These are phyloP conservation scores for Scleroderma citrinum DNA, from an alignment of 768 basidiomycete genomes.

Conservation along the genomic window DNA sequence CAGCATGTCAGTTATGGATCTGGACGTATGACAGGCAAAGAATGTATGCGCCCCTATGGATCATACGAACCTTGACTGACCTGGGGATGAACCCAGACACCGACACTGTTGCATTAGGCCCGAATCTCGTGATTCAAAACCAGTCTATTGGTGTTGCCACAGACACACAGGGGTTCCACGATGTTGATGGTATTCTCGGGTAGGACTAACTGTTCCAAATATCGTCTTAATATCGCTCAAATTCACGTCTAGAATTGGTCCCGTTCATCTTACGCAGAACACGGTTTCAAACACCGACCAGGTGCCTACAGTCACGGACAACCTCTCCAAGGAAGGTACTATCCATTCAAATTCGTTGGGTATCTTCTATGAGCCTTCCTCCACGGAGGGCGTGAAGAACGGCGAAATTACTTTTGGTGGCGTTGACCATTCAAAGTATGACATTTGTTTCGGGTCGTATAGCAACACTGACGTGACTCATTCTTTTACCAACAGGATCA, in stretches of 20 bases:
- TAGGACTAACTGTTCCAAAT: conserved; percentile 8
- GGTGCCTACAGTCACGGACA: conserved; percentile 56
- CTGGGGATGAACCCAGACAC: conserved; percentile 27
- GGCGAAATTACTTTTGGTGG: conserved; percentile 55
- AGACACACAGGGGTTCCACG: conserved; percentile 37
- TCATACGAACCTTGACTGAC: conserved; percentile 1
- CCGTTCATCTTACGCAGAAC: conserved; percentile 41
- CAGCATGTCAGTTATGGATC: conserved; percentile 52
- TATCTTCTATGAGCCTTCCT: conserved; percentile 49
- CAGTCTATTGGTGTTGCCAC: conserved; percentile 46
- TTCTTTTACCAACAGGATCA: conserved; percentile 21
- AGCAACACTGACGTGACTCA: not conserved
- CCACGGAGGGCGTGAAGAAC: conserved; percentile 31
- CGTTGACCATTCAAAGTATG: conserved; percentile 41
- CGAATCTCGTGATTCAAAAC: conserved; percentile 37
- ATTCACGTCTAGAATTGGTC: conserved; percentile 36
- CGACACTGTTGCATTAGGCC: conserved; percentile 40
- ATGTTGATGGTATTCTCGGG: conserved; percentile 51
- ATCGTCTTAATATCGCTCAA: not conserved
- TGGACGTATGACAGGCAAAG: conserved; percentile 46
- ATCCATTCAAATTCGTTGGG: conserved; percentile 43
- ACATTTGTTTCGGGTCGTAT: not conserved
- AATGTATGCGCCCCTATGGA: conserved; percentile 33
- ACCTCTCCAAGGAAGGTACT: conserved; percentile 41
- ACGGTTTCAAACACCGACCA: conserved; percentile 35